Conservation (phyloP, 176 grass and related monocot species). For the Saccharum spontaneum region DNA sequence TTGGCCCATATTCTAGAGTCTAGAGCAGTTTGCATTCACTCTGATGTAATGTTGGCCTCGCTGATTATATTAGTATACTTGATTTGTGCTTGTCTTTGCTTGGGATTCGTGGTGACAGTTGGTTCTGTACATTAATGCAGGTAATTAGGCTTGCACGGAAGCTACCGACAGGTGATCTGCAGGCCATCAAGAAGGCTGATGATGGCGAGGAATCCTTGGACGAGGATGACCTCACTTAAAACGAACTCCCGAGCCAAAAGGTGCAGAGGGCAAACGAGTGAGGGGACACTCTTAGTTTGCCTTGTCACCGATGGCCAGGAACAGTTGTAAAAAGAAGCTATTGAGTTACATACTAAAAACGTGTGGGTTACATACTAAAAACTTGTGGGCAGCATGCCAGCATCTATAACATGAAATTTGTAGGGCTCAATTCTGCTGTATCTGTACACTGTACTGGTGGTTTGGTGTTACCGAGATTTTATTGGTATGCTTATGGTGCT, state of each 20-base stretch:
- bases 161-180: slow-evolving; percentile 83
- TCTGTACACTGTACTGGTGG: not conserved
- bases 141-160: slow-evolving; percentile 88
- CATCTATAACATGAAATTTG: not conserved
- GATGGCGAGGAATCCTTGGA: slow-evolving; percentile 60
- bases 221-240: slow-evolving; percentile 93
- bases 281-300: not conserved
- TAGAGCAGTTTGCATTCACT: not conserved
- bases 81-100: not conserved
- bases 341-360: not conserved
- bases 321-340: slow-evolving; percentile 26
- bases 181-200: slow-evolving; percentile 53
- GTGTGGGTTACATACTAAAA: not conserved
- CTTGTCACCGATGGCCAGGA: not conserved
- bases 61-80: slow-evolving; percentile 13
- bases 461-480: not conserved
- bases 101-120: not conserved
- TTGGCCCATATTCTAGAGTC: not conserved
- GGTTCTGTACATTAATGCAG: slow-evolving; percentile 40
- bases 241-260: not conserved
- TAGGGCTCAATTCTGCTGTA: not conserved
- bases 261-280: not conserved
- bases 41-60: not conserved
- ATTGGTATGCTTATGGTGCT: not conserved
- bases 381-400: not conserved